phyloP scores from a whole-genome alignment of 352 stramenopile species.

The Phytophthora colocasiae region DNA sequence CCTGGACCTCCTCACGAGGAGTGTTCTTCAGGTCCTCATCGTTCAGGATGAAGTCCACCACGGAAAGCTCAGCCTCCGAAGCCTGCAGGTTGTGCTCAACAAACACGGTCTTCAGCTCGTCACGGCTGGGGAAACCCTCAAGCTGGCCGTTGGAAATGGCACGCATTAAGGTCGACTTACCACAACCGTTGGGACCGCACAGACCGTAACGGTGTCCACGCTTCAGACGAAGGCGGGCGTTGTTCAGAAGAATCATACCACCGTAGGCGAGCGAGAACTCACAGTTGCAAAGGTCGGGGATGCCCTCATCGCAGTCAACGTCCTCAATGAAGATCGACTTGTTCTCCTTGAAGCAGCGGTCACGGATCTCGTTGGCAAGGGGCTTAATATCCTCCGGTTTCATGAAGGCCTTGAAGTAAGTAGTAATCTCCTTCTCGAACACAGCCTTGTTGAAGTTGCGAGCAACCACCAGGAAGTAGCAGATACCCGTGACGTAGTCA shows the following conservation, averaged over 20 bases:
- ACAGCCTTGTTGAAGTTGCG: conserved; percentile 95
- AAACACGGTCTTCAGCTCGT: conserved; percentile 96
- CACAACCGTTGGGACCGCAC: conserved; percentile 92
- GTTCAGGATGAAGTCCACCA: conserved; percentile 86
- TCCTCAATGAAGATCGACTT: conserved; percentile 94
- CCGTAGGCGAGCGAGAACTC: conserved; percentile 98
- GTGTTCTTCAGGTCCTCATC: conserved; percentile 94
- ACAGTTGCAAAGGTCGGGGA: conserved; percentile 98
- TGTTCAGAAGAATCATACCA: conserved; percentile 94
- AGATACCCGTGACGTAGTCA: conserved; percentile 89
- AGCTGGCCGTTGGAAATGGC: conserved; percentile 96
- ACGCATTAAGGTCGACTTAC: conserved; percentile 98
- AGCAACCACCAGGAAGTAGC: conserved; percentile 88
- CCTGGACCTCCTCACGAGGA: conserved; percentile 87
- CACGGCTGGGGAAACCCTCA: conserved; percentile 95
- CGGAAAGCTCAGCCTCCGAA: conserved; percentile 83
- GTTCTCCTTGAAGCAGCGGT: conserved; percentile 91
- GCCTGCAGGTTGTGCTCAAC: conserved; percentile 98
- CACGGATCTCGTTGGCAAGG: conserved; percentile 75
- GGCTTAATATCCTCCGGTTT: conserved; percentile 67
- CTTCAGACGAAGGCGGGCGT: conserved; percentile 91
- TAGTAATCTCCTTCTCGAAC: conserved; percentile 92
- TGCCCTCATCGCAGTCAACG: conserved; percentile 97
- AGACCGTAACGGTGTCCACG: conserved; percentile 95
- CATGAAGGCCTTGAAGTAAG: conserved; percentile 92